Evolutionary conservation across 2,329 filamentous ascomycete species (phyloP).

Genomic region (Xylariaceae sp.): DNA sequence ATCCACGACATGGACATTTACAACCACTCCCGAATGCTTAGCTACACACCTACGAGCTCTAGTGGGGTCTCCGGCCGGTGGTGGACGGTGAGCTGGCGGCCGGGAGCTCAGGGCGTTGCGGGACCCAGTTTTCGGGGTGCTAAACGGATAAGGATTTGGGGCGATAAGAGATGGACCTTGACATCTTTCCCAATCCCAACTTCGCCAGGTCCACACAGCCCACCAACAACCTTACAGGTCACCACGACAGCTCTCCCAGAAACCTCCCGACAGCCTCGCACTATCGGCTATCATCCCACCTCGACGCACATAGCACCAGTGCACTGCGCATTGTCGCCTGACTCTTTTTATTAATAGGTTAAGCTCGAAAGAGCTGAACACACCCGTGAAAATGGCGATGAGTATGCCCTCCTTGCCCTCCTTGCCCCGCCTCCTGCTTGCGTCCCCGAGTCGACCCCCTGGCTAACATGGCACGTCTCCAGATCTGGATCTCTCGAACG

Average conservation of each 20-base stretch:
- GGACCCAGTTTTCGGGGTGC: slow-evolving; percentile 6
- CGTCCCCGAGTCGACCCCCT: slow-evolving; percentile 8
- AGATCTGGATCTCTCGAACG: slow-evolving; percentile 82
- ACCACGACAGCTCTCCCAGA: not conserved
- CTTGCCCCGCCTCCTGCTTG: slow-evolving; percentile 18
- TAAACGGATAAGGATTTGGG: slow-evolving; percentile 17
- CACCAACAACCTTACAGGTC: slow-evolving; percentile 10
- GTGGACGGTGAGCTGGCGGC: too few species aligned
- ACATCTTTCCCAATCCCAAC: slow-evolving; percentile 1
- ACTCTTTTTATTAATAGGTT: not conserved
- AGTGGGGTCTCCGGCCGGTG: too few species aligned
- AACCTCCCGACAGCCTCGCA: slow-evolving; percentile 1
- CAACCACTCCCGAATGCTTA: too few species aligned
- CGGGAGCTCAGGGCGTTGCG: not conserved
- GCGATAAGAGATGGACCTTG: slow-evolving; percentile 5
- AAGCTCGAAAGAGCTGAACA: slow-evolving; percentile 30
- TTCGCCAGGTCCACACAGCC: slow-evolving; percentile 12
- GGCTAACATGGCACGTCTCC: slow-evolving; percentile 26
- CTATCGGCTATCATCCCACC: not conserved
- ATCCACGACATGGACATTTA: not conserved
- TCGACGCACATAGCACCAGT: not conserved
- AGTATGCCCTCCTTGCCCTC: slow-evolving; percentile 41
- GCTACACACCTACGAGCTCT: too few species aligned
- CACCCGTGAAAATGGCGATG: slow-evolving; percentile 50
- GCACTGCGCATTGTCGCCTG: not conserved